Percentiles rank a stretch among this genome's conserved stretches.
Conservation (phyloP, 176 grass and related monocot species). For the Saccharum spontaneum region DNA sequence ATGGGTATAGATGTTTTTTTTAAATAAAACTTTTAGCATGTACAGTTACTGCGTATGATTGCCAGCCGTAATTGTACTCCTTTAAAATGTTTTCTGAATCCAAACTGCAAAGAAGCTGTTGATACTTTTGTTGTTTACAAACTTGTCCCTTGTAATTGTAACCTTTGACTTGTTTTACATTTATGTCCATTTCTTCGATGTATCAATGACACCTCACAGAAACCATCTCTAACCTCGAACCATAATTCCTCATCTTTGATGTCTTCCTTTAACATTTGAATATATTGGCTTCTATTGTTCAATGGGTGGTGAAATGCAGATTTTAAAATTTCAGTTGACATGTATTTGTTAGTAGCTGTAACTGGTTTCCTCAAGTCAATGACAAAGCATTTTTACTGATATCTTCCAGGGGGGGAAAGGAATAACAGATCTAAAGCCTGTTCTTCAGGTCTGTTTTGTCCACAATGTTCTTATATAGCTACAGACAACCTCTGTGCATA, state of each 20-base stretch:
- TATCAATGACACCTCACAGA: neutral
- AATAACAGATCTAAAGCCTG: slow-evolving; percentile 64
- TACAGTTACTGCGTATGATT: neutral
- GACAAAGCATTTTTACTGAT: slow-evolving; percentile 18
- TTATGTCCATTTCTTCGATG: neutral
- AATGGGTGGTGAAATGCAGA: neutral
- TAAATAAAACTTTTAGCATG: neutral
- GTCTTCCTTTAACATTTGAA: neutral
- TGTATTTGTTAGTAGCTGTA: neutral
- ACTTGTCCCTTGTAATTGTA: neutral
- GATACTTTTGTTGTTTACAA: neutral
- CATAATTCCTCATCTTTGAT: slow-evolving; percentile 18
- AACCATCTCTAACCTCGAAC: slow-evolving; percentile 4
- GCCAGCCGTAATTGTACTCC: neutral
- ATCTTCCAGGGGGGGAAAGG: slow-evolving; percentile 87
- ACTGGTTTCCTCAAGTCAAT: slow-evolving; percentile 22
- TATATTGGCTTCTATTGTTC: neutral
- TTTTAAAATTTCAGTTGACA: slow-evolving; percentile 18
- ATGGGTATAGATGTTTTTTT: neutral
- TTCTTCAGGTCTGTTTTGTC: slow-evolving; percentile 64
- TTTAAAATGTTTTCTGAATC: neutral
- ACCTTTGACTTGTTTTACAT: slow-evolving; percentile 22
- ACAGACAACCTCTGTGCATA: neutral
- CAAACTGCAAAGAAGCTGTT: neutral
- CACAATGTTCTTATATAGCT: neutral